Percentiles rank a stretch among this genome's conserved stretches.
phyloP scores from a whole-genome alignment of 164 flowering plant species.

The Cinnamomum micranthum region DNA sequence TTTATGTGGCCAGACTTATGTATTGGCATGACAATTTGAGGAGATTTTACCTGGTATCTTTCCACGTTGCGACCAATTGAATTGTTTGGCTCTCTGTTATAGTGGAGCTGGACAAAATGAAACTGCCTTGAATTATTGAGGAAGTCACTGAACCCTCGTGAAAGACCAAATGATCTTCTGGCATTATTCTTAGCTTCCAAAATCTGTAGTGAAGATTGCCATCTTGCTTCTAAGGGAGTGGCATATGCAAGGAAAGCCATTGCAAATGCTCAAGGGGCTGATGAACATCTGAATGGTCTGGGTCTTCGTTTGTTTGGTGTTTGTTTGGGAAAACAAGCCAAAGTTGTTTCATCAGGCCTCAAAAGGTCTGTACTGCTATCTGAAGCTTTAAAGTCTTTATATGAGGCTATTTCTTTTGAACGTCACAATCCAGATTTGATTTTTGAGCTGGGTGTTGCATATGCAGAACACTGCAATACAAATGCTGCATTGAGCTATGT shows the following conservation, averaged over 20 bases:
- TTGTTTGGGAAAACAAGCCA: constrained; percentile 82
- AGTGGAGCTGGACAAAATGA: constrained; percentile 58
- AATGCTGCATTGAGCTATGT: constrained; percentile 75
- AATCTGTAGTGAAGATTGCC: constrained; percentile 67
- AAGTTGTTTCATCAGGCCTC: constrained; percentile 63
- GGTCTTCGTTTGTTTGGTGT: constrained; percentile 71
- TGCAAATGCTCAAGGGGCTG: constrained; percentile 33
- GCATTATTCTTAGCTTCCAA: constrained; percentile 73
- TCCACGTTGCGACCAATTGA: constrained; percentile 81
- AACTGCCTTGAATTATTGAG: constrained; percentile 73
- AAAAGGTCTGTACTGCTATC: constrained; percentile 80
- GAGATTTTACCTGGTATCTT: constrained; percentile 76
- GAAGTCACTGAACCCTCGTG: constrained; percentile 69
- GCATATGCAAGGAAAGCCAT: constrained; percentile 72
- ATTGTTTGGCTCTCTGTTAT: constrained; percentile 67
- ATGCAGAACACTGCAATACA: constrained; percentile 78
- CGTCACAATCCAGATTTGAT: constrained; percentile 58
- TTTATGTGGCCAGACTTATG: constrained; percentile 66
- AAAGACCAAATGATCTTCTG: constrained; percentile 61
- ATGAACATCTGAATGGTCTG: constrained; percentile 69
- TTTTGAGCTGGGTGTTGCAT: constrained; percentile 72
- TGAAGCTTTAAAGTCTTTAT: constrained; percentile 77
- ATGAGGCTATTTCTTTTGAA: constrained; percentile 57
- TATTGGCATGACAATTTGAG: constrained; percentile 70
- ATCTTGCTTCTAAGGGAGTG: constrained; percentile 80